Conservation (phyloP, 78 protist genomes). For the Bigelowiella natans region DNA sequence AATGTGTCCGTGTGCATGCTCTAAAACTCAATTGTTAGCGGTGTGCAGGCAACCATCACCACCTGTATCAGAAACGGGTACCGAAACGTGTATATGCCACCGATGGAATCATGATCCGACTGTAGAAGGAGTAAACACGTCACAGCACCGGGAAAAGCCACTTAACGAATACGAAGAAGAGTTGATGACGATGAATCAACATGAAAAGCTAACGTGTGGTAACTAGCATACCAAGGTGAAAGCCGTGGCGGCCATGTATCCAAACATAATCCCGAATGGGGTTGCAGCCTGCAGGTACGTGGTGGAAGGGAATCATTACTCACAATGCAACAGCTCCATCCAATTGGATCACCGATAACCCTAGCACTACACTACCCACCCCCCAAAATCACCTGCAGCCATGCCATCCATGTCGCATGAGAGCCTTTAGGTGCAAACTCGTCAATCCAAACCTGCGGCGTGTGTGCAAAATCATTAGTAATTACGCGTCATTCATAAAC, state of each 20-base stretch:
- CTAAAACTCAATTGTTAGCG: no score
- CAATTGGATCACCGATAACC: no score
- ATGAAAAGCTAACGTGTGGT: no score
- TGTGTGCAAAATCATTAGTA: neutral
- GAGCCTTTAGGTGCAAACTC: neutral
- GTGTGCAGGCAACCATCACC: no score
- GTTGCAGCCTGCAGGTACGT: neutral
- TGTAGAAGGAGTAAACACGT: no score
- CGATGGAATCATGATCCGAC: neutral
- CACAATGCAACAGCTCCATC: no score
- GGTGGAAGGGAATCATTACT: no score
- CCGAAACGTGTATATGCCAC: neutral
- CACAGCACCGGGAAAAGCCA: no score
- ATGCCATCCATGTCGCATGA: neutral
- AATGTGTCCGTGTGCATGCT: no score
- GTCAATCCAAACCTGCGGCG: neutral
- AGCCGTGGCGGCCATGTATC: neutral
- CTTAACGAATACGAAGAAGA: no score
- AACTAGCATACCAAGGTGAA: neutral
- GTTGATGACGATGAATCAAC: no score
- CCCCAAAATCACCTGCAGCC: neutral
- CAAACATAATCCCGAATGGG: neutral
- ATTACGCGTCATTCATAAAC: neutral
- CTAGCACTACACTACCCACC: no score
- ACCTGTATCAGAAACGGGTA: neutral